Base-by-base conservation (phyloP, 164 flowering plant genomes). In the Magnolia officinalis region DNA sequence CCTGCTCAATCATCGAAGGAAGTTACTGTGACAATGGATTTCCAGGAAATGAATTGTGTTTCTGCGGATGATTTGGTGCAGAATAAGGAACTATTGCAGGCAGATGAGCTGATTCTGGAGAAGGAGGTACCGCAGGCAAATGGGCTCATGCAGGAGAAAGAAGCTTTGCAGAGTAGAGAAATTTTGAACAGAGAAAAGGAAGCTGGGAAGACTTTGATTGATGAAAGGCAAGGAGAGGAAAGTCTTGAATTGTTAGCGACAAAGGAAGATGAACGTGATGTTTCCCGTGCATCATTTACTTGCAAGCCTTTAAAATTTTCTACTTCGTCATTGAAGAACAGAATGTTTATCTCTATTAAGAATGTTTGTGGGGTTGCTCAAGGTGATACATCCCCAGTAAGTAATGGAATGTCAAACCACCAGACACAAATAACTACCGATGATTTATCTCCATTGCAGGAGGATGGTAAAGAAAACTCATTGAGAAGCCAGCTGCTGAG, bases 1-100 rank as follows among this genome's bases (percentile, higher is more conserved):
- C 80, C 84, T 77, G 74, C 70, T 72, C 61, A 67, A 73, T 67
- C 76, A 71, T 6, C 24, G n/a, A 64, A 49, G 59, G 52, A 75
- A 59, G 69, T 2, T 31, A 31, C 76, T 74, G 45, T 19, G 14
- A 55, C 51, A 24, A 26, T 7, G 59, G 64, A 31, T 70, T 49
- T 37, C 7, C 70, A 61, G 69, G 80, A 69, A 63, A 16, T 16
- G 71, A 31, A 37, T 24, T 0, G 2, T 67, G 71, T 14, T 31
- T 16, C 6, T 67, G 31, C 6, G 0, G 65, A 75, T 66, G 74
- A 74, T 68, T 76, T n/a, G 70, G 61, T 64, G 67, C 51, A 37
- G 65, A 76, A 74, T 29, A 76, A 61, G 73, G 81, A 77, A 21
- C 11, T 55, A 10, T 23, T 52, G 63, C 77, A 63, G 18, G 50